phyloP scores from a whole-genome alignment of 2,329 filamentous ascomycete species.

The Aspergillus alliaceus region DNA sequence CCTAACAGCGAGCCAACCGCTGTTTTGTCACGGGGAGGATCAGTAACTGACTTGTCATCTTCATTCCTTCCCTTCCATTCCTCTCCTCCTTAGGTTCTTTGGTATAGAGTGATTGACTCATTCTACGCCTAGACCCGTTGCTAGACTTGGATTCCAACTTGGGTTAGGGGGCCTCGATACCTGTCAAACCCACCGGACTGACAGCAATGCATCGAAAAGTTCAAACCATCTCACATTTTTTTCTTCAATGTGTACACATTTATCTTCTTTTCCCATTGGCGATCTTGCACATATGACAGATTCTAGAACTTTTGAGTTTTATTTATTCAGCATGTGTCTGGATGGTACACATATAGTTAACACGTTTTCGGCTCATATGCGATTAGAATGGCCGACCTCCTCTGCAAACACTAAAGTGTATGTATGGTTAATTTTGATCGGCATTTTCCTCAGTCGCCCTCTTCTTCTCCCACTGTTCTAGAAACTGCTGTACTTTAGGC shows the following conservation, averaged over 20 bases:
- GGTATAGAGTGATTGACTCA: background rate
- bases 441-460: conserved; percentile 24
- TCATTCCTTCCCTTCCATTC: conserved; percentile 1
- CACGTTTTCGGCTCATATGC: background rate
- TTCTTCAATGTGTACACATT: background rate
- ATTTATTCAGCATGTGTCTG: background rate
- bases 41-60: conserved; percentile 4
- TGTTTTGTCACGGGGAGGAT: background rate
- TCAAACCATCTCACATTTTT: background rate
- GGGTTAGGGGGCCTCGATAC: background rate
- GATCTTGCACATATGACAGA: background rate
- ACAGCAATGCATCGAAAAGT: background rate
- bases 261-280: background rate
- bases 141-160: background rate
- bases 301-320: background rate
- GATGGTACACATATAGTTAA: background rate
- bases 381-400: background rate
- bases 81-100: background rate
- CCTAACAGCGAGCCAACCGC: background rate
- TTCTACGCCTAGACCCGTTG: background rate
- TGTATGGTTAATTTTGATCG: background rate
- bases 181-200: background rate
- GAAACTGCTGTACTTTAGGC: conserved; percentile 64
- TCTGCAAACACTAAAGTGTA: background rate
- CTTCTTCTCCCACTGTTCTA: conserved; percentile 53